Conservation (phyloP, 2,329 filamentous ascomycete species). For the Fusarium mexicanum region DNA sequence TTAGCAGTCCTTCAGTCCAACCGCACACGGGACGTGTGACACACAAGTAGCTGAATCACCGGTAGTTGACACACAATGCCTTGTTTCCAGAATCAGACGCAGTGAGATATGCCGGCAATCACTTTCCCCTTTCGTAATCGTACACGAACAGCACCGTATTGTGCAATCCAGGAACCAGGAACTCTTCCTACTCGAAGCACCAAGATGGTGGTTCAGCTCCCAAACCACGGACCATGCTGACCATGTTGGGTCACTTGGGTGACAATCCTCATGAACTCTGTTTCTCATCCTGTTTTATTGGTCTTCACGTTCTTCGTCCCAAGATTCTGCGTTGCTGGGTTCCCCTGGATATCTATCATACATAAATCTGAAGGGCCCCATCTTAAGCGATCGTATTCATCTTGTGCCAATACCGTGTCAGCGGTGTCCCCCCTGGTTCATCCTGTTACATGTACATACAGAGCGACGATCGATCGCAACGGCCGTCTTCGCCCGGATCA, state of each 20-base stretch:
- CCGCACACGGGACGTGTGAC: neutral
- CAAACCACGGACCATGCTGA: constrained; percentile 1
- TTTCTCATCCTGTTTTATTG: neutral
- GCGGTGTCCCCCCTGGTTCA: neutral
- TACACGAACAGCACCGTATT: neutral
- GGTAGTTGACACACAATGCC: constrained; percentile 1
- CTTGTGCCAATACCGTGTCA: neutral
- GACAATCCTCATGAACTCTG: constrained; percentile 15
- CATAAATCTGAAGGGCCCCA: constrained; percentile 13
- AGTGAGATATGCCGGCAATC: neutral
- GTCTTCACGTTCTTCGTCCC: neutral
- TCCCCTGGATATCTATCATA: constrained; percentile 7
- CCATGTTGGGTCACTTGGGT: constrained; percentile 1
- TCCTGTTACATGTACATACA: neutral
- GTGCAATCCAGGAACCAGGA: constrained; percentile 9
- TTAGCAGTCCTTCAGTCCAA: neutral
- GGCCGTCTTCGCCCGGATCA: neutral
- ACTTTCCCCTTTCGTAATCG: constrained; percentile 6
- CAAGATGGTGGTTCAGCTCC: constrained; percentile 27
- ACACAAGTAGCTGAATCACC: constrained; percentile 14
- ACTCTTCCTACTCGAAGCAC: neutral
- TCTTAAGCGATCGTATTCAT: neutral
- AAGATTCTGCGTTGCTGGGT: constrained; percentile 2
- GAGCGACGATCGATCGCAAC: constrained; percentile 18
- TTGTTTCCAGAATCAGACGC: constrained; percentile 1